phyloP scores from a whole-genome alignment of 176 grass and related monocot species.

The Eremochloa ophiuroides region DNA sequence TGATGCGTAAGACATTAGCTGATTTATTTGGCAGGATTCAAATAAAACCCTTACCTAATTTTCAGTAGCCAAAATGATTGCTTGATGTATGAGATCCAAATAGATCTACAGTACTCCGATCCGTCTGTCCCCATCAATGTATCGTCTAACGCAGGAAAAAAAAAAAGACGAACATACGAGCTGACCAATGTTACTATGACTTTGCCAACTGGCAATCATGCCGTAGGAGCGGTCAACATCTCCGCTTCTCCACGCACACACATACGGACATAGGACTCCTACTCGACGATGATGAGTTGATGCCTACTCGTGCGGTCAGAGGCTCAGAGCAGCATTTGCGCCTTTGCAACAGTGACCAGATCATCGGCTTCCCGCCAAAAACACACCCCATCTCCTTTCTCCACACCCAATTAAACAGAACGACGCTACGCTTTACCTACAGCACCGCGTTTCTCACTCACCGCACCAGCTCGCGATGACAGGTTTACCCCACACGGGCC shows the following conservation, averaged over 20 bases:
- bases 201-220: not conserved
- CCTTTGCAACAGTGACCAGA: not conserved
- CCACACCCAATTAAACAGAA: too few relatives aligned
- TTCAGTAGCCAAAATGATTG: too few relatives aligned
- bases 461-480: not conserved
- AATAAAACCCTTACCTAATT: too few relatives aligned
- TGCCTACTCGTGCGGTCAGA: not conserved
- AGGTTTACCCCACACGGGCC: not conserved
- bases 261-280: not conserved
- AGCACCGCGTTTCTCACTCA: not conserved
- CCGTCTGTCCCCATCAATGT: too few relatives aligned
- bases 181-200: not conserved
- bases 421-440: not conserved
- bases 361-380: conserved; percentile 30
- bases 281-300: too few relatives aligned
- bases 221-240: not conserved
- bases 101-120: too few relatives aligned
- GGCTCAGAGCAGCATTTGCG: conserved; percentile 13
- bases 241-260: not conserved
- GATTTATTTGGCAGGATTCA: too few relatives aligned
- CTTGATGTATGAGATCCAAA: too few relatives aligned
- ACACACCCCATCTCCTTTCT: too few relatives aligned
- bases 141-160: too few relatives aligned
- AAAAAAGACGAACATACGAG: not conserved
- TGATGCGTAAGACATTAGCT: too few relatives aligned